Conservation (phyloP, 768 basidiomycete species). For the Amyloporia xantha region DNA sequence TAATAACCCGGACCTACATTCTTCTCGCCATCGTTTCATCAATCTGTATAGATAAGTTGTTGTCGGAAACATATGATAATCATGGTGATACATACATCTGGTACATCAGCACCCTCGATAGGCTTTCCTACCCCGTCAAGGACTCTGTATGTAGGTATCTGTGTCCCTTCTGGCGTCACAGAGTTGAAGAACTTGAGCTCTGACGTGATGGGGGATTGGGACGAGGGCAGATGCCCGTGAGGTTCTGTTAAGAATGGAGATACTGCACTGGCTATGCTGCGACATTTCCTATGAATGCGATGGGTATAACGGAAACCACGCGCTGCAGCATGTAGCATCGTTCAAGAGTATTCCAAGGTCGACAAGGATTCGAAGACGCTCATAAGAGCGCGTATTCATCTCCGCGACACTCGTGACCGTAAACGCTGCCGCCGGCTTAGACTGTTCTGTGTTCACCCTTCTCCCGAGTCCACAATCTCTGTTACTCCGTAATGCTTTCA, state of each 20-base stretch:
- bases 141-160: conserved; percentile 83
- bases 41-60: conserved; percentile 36
- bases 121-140: conserved; percentile 74
- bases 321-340: neutral
- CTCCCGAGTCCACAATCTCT: too few species aligned
- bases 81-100: conserved; percentile 42
- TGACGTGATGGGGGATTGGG: conserved; percentile 57
- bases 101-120: conserved; percentile 66
- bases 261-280: neutral
- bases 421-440: neutral
- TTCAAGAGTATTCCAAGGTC: neutral
- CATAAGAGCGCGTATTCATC: neutral
- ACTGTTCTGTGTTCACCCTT: too few species aligned
- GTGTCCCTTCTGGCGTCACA: conserved; percentile 48
- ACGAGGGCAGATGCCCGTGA: conserved; percentile 34
- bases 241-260: conserved; percentile 2
- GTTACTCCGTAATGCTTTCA: too few species aligned
- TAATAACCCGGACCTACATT: conserved; percentile 41
- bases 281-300: neutral
- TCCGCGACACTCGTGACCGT: neutral
- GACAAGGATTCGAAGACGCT: neutral
- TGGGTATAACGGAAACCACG: neutral
- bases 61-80: conserved; percentile 5
- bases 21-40: conserved; percentile 59
- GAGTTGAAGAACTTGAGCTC: conserved; percentile 78